Evolutionary conservation across 805 yeast species (phyloP).

Genomic region (Monosporozyma solicola): DNA sequence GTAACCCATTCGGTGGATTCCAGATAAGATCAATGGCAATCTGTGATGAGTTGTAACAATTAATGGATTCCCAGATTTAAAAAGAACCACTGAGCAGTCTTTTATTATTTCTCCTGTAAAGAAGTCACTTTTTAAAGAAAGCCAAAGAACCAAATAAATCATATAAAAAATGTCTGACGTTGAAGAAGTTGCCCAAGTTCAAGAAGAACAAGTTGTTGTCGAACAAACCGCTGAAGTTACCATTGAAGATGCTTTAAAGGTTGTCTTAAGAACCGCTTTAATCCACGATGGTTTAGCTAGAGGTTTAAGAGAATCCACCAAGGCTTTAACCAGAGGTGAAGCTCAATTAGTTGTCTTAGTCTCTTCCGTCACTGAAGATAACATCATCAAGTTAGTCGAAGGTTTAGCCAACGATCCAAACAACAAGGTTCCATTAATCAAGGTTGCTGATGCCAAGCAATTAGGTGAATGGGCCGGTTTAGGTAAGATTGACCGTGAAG

Average conservation of each 20-base stretch:
- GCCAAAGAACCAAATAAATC: neutral
- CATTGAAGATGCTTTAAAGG: constrained; percentile 97
- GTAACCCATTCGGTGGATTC: neutral
- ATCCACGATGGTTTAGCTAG: constrained; percentile 99
- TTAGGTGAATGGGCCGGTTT: constrained; percentile 99
- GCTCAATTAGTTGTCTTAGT: constrained; percentile 96
- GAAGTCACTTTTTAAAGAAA: constrained; percentile 44
- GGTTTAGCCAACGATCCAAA: constrained; percentile 98
- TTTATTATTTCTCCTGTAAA: constrained; percentile 41
- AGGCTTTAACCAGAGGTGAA: constrained; percentile 95
- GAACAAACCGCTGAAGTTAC: constrained; percentile 84
- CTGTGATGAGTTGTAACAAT: neutral
- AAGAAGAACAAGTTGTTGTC: constrained; percentile 61
- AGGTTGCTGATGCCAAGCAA: constrained; percentile 98
- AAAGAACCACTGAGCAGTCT: constrained; percentile 48
- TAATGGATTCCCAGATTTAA: neutral
- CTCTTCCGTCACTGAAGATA: constrained; percentile 97
- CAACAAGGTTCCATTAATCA: constrained; percentile 93
- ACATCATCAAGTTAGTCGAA: constrained; percentile 95
- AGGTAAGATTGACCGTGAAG: constrained; percentile 98
- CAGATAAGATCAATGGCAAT: neutral
- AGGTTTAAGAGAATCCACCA: constrained; percentile 99
- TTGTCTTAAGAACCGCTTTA: constrained; percentile 94
- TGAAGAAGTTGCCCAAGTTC: constrained; percentile 78
- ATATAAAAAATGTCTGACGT: constrained; percentile 20